phyloP scores from a whole-genome alignment of 345 rosid species.

The Syzygium oleosum region DNA sequence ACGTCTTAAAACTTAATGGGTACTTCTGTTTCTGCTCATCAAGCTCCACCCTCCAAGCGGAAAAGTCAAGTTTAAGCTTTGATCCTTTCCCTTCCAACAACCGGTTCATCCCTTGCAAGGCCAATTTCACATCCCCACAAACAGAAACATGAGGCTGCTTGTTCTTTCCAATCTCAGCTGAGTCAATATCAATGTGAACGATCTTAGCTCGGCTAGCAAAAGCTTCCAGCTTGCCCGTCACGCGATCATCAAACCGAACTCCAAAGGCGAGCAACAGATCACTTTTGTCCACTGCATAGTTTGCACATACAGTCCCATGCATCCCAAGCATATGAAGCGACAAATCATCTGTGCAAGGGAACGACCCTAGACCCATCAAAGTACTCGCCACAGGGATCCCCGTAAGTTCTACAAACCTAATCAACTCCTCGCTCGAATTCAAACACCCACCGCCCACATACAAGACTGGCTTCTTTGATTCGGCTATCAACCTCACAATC shows the following conservation, averaged over 20 bases:
- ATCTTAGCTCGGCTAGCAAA: slow-evolving; percentile 94
- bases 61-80: slow-evolving; percentile 44
- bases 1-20: slow-evolving; percentile 73
- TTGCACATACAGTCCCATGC: slow-evolving; percentile 95
- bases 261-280: slow-evolving; percentile 93
- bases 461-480: slow-evolving; percentile 83
- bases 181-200: slow-evolving; percentile 89
- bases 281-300: slow-evolving; percentile 81
- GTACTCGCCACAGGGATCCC: slow-evolving; percentile 97
- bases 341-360: slow-evolving; percentile 49
- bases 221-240: slow-evolving; percentile 92
- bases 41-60: slow-evolving; percentile 71
- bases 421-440: slow-evolving; percentile 82
- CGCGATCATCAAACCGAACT: slow-evolving; percentile 95
- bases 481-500: slow-evolving; percentile 70
- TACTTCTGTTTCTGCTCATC: slow-evolving; percentile 55
- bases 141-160: slow-evolving; percentile 93
- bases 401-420: slow-evolving; percentile 72
- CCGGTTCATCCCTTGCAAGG: slow-evolving; percentile 63
- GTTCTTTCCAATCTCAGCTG: slow-evolving; percentile 97
- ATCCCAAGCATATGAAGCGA: slow-evolving; percentile 93
- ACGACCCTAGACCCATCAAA: slow-evolving; percentile 92
- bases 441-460: slow-evolving; percentile 98
- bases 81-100: slow-evolving; percentile 43
- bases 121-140: slow-evolving; percentile 79